Conservation (phyloP, 768 basidiomycete species). For the Lactarius akahatsu region DNA sequence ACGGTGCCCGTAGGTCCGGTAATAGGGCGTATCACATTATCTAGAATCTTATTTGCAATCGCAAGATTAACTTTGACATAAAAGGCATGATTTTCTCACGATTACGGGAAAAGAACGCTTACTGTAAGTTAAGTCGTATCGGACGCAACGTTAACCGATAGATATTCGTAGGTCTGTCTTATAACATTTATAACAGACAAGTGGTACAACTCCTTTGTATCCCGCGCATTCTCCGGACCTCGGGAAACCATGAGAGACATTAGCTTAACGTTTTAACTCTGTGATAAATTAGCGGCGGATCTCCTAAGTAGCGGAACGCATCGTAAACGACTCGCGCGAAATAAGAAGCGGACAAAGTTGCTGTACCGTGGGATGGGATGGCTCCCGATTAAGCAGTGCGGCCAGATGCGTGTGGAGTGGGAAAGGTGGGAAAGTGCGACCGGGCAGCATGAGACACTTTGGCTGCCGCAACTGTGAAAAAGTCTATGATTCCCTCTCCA, state of each 20-base stretch:
- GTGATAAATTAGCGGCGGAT: background rate
- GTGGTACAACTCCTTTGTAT: background rate
- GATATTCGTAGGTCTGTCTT: background rate
- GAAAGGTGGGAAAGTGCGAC: background rate
- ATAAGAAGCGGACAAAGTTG: background rate
- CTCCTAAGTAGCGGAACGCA: slow-evolving; percentile 7
- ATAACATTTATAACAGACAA: background rate
- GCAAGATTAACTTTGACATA: background rate
- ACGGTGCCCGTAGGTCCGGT: background rate
- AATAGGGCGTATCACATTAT: background rate
- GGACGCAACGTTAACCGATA: background rate
- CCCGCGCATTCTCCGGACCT: background rate
- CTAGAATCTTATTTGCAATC: background rate
- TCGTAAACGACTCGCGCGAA: background rate
- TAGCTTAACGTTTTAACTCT: background rate
- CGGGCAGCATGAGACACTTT: slow-evolving; percentile 12
- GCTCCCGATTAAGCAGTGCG: background rate
- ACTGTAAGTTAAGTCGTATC: no score
- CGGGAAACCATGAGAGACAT: no score
- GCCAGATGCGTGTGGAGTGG: slow-evolving; percentile 3
- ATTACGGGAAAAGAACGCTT: no score
- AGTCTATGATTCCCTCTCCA: slow-evolving; percentile 15
- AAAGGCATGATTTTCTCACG: background rate
- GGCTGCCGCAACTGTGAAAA: slow-evolving; percentile 23
- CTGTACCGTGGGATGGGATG: slow-evolving; percentile 3